Conservation (phyloP, 768 basidiomycete genomes). For the Mycena albidolilacea region DNA sequence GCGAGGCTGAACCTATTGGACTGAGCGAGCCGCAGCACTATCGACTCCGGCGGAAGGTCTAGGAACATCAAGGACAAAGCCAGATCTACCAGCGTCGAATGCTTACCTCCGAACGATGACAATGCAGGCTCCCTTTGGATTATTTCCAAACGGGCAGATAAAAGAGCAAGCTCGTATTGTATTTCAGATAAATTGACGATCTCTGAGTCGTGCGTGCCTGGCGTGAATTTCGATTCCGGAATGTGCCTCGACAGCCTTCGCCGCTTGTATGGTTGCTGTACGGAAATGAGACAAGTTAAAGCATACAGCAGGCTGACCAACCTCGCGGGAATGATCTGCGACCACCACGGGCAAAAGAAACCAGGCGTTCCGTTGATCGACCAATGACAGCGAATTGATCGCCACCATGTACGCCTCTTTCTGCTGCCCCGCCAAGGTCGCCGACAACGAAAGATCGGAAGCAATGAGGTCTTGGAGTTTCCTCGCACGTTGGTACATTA, state of each 20-base stretch:
- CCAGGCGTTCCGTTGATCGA: conserved; percentile 89
- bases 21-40: conserved; percentile 86
- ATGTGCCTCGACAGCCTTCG: conserved; percentile 81
- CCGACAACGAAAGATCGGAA: conserved; percentile 54
- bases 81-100: conserved; percentile 25
- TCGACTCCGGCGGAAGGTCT: conserved; percentile 56
- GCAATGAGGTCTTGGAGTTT: conserved; percentile 75
- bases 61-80: conserved; percentile 35
- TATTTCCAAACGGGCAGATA: conserved; percentile 85
- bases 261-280: conserved; percentile 74
- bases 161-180: conserved; percentile 80
- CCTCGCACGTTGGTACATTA: conserved; percentile 93
- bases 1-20: conserved; percentile 85
- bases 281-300: conserved; percentile 36
- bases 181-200: conserved; percentile 87
- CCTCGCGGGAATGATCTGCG: conserved; percentile 60
- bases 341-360: conserved; percentile 72
- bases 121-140: conserved; percentile 76
- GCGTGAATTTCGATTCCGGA: conserved; percentile 79
- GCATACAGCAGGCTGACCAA: conserved; percentile 53
- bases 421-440: conserved; percentile 74
- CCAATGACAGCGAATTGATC: conserved; percentile 89
- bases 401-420: conserved; percentile 88
- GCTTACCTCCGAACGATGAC: conserved; percentile 76
- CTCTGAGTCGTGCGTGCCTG: conserved; percentile 78